phyloP scores from a whole-genome alignment of 2,329 filamentous ascomycete genomes.

The Penicillium fuscoglaucum region DNA sequence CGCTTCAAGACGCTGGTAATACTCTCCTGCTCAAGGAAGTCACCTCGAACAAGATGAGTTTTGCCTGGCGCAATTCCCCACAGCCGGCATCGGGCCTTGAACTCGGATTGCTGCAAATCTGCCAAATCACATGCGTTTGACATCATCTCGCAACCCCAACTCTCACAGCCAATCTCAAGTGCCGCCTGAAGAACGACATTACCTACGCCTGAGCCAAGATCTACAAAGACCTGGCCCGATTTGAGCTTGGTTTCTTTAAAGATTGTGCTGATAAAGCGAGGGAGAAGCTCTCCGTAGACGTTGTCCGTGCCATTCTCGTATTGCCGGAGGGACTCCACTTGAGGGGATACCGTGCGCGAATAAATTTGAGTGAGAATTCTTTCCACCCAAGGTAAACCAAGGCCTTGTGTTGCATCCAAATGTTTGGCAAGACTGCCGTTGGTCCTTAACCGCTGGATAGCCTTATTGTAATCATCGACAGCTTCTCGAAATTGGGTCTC shows the following conservation, averaged over 20 bases:
- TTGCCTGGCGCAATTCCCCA: conserved; percentile 83
- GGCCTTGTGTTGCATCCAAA: conserved; percentile 65
- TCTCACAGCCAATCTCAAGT: conserved; percentile 88
- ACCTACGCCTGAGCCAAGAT: conserved; percentile 91
- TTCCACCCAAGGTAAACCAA: conserved; percentile 72
- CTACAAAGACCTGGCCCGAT: conserved; percentile 84
- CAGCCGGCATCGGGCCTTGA: conserved; percentile 77
- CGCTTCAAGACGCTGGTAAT: conserved; percentile 74
- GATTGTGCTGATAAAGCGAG: conserved; percentile 79
- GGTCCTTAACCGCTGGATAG: conserved; percentile 64
- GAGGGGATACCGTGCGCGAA: conserved; percentile 85
- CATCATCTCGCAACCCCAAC: conserved; percentile 97
- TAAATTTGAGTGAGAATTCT: conserved; percentile 87
- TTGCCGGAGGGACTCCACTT: conserved; percentile 76
- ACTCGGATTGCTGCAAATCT: conserved; percentile 76
- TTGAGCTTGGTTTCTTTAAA: conserved; percentile 76
- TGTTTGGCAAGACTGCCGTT: conserved; percentile 72
- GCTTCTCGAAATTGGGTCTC: conserved; percentile 71
- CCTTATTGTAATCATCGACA: conserved; percentile 74
- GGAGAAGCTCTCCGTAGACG: conserved; percentile 89
- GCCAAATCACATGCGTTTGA: conserved; percentile 82
- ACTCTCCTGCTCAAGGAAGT: conserved; percentile 72
- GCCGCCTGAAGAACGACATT: conserved; percentile 95
- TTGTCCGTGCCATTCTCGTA: conserved; percentile 92
- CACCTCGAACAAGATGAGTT: conserved; percentile 77